phyloP scores from a whole-genome alignment of 371 early-diverging fungal species.

The Funneliformis caledonium region DNA sequence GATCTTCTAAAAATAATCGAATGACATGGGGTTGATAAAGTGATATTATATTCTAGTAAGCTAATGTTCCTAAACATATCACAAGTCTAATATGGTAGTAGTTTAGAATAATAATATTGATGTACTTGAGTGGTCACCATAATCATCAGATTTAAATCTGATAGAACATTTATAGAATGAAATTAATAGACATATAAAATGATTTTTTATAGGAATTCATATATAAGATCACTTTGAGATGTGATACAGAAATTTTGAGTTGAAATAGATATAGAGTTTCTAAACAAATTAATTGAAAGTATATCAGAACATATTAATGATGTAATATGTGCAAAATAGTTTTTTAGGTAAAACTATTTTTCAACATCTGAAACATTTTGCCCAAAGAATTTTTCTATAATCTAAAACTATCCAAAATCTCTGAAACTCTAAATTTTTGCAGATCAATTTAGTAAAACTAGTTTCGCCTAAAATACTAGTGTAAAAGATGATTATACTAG shows the following conservation, averaged over 20 bases:
- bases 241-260: background rate
- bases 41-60: constrained; percentile 43
- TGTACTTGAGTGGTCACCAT: background rate
- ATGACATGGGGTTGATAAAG: constrained; percentile 36
- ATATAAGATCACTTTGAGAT: background rate
- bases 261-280: background rate
- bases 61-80: constrained; percentile 40
- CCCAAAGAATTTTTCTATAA: no score
- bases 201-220: background rate
- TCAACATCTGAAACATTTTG: no score
- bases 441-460: no score
- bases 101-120: constrained; percentile 34
- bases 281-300: background rate
- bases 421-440: no score
- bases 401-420: no score
- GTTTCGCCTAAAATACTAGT: no score
- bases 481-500: background rate
- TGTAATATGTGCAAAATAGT: background rate
- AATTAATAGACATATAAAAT: background rate
- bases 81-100: constrained; percentile 40
- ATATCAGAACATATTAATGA: background rate
- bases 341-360: no score
- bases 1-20: constrained; percentile 26
- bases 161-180: constrained; percentile 12
- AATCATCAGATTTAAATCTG: background rate